These are phyloP conservation scores for Syncephalastrum monosporum DNA, from an alignment of 371 early-diverging fungal species.

Conservation along the genomic window DNA sequence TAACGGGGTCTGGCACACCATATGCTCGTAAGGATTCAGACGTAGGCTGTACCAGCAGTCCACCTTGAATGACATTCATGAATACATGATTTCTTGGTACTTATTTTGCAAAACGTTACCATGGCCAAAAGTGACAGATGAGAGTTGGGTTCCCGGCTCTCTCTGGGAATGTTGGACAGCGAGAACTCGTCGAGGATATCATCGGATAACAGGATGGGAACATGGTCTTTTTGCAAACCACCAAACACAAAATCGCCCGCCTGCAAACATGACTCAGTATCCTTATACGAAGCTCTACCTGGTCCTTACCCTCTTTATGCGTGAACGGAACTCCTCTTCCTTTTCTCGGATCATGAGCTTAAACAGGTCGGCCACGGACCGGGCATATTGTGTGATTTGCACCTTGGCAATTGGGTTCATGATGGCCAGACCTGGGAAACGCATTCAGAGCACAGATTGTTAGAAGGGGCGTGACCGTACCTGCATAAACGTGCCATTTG, in stretches of 20 bases:
- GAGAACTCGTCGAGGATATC: conserved; percentile 84
- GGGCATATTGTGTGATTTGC: conserved; percentile 88
- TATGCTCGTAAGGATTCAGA: conserved; percentile 90
- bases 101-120: conserved; percentile 31
- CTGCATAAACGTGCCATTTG: conserved; percentile 97
- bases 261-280: conserved; percentile 15
- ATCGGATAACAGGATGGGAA: conserved; percentile 79
- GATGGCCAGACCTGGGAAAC: conserved; percentile 76
- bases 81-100: not conserved
- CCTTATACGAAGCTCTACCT: not conserved
- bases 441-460: not conserved
- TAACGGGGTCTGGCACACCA: conserved; percentile 94
- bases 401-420: conserved; percentile 87
- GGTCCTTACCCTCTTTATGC: conserved; percentile 57
- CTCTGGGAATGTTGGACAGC: conserved; percentile 80
- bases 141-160: conserved; percentile 79
- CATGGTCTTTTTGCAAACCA: conserved; percentile 54
- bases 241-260: conserved; percentile 89
- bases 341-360: conserved; percentile 92
- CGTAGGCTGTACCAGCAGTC: conserved; percentile 89
- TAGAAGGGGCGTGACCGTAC: conserved; percentile 25
- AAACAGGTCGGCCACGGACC: conserved; percentile 86
- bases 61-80: conserved; percentile 25
- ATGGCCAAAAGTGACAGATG: conserved; percentile 92
- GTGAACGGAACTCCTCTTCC: conserved; percentile 70